These are phyloP conservation scores for Ophiocordyceps camponoti-leonardi DNA, from an alignment of 2,329 filamentous ascomycete species.

Conservation along the genomic window DNA sequence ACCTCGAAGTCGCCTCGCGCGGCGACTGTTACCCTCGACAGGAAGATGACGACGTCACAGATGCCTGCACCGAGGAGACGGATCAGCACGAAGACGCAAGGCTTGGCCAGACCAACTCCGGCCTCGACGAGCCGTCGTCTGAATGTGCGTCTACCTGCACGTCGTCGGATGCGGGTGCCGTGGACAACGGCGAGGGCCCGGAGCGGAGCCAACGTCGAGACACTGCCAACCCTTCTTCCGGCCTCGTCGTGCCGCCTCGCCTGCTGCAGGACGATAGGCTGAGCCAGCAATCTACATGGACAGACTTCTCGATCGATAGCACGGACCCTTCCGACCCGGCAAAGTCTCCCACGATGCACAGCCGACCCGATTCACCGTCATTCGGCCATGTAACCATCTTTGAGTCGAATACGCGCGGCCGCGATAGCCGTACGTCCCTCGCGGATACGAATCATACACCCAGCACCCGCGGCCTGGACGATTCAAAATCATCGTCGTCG, in stretches of 20 bases:
- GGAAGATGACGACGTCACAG: constrained; percentile 16
- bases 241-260: constrained; percentile 28
- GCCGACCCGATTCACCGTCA: constrained; percentile 9
- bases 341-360: constrained; percentile 13
- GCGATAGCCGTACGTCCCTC: constrained; percentile 1
- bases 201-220: constrained; percentile 10
- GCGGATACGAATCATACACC: constrained; percentile 1
- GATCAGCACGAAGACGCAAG: constrained; percentile 13
- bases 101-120: constrained; percentile 11
- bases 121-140: constrained; percentile 13
- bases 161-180: constrained; percentile 16
- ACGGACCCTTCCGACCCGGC: constrained; percentile 19
- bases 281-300: constrained; percentile 43
- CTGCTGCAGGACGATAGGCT: constrained; percentile 25
- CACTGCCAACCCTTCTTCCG: constrained; percentile 24
- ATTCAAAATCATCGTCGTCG: constrained; percentile 9
- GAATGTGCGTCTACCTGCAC: constrained; percentile 22
- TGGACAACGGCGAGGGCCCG: constrained; percentile 11
- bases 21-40: constrained; percentile 9
- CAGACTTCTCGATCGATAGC: constrained; percentile 40
- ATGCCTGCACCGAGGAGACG: constrained; percentile 18
- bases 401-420: constrained; percentile 6
- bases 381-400: constrained; percentile 17
- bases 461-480: constrained; percentile 8
- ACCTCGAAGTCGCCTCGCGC: constrained; percentile 12